phyloP scores from a whole-genome alignment of 257 asterid species.

The Anisodus tanguticus region DNA sequence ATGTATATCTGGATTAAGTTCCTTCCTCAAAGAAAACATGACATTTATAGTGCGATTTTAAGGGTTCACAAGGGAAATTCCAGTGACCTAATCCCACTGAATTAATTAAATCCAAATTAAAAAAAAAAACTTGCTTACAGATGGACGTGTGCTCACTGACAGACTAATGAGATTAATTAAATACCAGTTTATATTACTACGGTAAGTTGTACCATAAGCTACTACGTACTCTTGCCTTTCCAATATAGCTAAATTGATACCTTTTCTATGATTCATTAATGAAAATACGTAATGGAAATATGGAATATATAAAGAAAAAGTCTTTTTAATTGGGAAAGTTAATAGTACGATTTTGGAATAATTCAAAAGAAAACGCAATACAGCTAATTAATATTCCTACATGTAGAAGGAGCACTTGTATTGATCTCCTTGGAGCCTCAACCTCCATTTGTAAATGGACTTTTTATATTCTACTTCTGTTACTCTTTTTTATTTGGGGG shows the following conservation, averaged over 20 bases:
- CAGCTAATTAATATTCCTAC: background rate
- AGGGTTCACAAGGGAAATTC: conserved; percentile 3
- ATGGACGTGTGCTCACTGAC: background rate
- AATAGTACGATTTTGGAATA: background rate
- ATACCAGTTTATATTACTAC: too few relatives aligned
- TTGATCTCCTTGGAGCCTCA: background rate
- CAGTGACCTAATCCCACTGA: conserved; percentile 6
- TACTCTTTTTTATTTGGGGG: too few relatives aligned
- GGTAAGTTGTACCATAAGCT: background rate
- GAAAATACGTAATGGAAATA: background rate
- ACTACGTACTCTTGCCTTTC: background rate
- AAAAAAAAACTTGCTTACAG: background rate
- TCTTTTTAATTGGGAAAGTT: background rate
- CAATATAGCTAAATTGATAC: background rate
- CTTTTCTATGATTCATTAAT: background rate
- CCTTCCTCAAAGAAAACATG: background rate
- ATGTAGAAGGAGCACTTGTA: background rate
- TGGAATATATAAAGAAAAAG: too few relatives aligned
- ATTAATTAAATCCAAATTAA: background rate
- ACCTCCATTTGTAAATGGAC: background rate
- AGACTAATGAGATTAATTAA: background rate
- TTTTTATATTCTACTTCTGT: too few relatives aligned
- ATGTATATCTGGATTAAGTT: background rate
- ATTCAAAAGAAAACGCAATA: background rate
- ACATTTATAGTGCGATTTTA: background rate